Evolutionary conservation across 73 alveolate genomes (phyloP).

Genomic region (Tetrahymena elliotti): DNA sequence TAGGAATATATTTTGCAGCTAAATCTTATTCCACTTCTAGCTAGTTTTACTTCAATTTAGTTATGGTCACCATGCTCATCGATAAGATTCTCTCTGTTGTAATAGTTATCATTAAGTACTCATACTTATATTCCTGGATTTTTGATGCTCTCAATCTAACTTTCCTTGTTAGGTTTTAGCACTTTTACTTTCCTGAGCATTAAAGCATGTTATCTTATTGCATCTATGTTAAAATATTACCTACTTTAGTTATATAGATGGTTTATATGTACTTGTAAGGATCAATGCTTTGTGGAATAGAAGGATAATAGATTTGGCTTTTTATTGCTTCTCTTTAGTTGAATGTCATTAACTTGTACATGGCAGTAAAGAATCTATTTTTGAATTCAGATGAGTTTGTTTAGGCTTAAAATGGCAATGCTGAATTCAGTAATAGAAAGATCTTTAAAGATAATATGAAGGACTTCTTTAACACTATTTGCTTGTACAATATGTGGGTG

Average conservation of each 20-base stretch:
- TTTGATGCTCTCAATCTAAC: not conserved
- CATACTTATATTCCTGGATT: not conserved
- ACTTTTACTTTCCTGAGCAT: not conserved
- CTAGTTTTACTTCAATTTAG: not conserved
- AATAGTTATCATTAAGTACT: not conserved
- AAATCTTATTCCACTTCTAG: not conserved
- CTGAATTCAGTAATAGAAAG: not conserved
- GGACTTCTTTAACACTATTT: not conserved
- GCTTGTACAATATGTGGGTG: not conserved
- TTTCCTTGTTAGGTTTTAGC: not conserved
- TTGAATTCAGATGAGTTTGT: not conserved
- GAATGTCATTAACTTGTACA: not conserved
- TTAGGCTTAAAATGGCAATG: not conserved
- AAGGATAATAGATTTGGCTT: not conserved
- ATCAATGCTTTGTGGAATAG: not conserved
- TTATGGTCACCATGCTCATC: not conserved
- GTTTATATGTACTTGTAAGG: not conserved
- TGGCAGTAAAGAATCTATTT: not conserved
- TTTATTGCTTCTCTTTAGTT: not conserved
- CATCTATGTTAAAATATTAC: not conserved
- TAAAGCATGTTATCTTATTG: not conserved
- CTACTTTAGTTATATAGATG: not conserved
- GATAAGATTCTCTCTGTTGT: not conserved
- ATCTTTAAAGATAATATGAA: not conserved
- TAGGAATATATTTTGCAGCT: not conserved